Percentiles rank a stretch among this genome's conserved stretches.
phyloP scores from a whole-genome alignment of 257 asterid genomes.

The Solanum tarapatanum region DNA sequence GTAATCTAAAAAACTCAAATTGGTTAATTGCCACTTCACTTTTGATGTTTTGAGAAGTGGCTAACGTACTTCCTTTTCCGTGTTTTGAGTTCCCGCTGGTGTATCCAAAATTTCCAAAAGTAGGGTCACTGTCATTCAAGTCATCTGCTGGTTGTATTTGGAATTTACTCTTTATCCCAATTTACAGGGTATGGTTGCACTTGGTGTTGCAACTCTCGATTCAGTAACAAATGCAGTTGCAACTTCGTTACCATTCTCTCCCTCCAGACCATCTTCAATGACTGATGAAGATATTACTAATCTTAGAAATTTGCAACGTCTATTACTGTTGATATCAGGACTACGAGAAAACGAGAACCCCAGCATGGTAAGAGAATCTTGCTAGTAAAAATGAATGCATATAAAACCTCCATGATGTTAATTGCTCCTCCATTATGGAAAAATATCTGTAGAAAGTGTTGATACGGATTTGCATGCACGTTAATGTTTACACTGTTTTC shows the following conservation, averaged over 20 bases:
- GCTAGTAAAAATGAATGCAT: background rate
- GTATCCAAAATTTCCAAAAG: background rate
- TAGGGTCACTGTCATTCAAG: background rate
- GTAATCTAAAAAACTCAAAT: background rate
- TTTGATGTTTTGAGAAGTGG: background rate
- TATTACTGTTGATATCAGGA: slow-evolving; percentile 50
- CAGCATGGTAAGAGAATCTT: slow-evolving; percentile 22
- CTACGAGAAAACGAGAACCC: slow-evolving; percentile 30
- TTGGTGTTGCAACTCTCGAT: slow-evolving; percentile 68
- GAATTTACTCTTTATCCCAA: background rate
- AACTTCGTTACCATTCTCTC: slow-evolving; percentile 47
- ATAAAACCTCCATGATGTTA: background rate
- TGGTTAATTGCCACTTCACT: background rate
- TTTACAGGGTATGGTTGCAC: slow-evolving; percentile 88
- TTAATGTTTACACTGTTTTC: background rate
- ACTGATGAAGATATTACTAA: slow-evolving; percentile 70
- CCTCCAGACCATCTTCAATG: slow-evolving; percentile 39
- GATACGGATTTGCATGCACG: background rate
- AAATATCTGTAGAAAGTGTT: background rate
- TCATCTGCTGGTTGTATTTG: background rate
- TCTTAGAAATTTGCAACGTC: slow-evolving; percentile 66
- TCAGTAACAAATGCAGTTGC: slow-evolving; percentile 39
- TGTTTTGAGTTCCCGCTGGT: background rate
- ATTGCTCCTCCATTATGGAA: background rate
- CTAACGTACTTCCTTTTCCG: background rate